Evolutionary conservation across 257 asterid genomes (phyloP).

Genomic region (Fraxinus pennsylvanica): DNA sequence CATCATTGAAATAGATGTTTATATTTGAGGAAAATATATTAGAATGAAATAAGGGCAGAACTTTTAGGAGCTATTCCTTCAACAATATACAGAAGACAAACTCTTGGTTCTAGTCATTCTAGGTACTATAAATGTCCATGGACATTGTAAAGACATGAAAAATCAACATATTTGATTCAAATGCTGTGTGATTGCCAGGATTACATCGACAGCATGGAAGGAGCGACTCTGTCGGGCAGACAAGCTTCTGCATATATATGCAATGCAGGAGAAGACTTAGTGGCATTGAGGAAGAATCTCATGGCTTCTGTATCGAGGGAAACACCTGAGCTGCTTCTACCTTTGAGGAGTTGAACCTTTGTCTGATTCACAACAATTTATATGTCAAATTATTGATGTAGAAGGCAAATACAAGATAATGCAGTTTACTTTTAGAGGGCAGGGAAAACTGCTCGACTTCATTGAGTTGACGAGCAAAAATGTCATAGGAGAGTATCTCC

Average conservation of each 20-base stretch:
- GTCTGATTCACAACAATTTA: conserved; percentile 32
- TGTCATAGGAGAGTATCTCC: not conserved
- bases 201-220: conserved; percentile 99
- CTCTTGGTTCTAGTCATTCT: not conserved
- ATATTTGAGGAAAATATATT: not conserved
- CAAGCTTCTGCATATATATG: conserved; percentile 92
- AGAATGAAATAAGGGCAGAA: not conserved
- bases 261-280: conserved; percentile 76
- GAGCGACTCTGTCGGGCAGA: conserved; percentile 94
- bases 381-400: not conserved
- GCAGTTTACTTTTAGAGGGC: not conserved
- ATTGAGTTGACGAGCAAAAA: not conserved
- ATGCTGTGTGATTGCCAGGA: conserved; percentile 50
- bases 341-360: conserved; percentile 55
- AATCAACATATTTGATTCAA: not conserved
- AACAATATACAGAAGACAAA: not conserved
- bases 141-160: not conserved
- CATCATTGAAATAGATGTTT: not conserved
- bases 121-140: not conserved
- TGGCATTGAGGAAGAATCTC: conserved; percentile 51
- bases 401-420: not conserved
- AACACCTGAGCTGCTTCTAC: conserved; percentile 27
- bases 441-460: not conserved
- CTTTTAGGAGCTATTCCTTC: not conserved
- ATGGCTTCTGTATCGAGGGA: conserved; percentile 29